A percentile compares a stretch with the other conserved stretches of the same genome.
phyloP scores from a whole-genome alignment of 192 early-diverging fungal genomes.

The Mortierella antarctica region DNA sequence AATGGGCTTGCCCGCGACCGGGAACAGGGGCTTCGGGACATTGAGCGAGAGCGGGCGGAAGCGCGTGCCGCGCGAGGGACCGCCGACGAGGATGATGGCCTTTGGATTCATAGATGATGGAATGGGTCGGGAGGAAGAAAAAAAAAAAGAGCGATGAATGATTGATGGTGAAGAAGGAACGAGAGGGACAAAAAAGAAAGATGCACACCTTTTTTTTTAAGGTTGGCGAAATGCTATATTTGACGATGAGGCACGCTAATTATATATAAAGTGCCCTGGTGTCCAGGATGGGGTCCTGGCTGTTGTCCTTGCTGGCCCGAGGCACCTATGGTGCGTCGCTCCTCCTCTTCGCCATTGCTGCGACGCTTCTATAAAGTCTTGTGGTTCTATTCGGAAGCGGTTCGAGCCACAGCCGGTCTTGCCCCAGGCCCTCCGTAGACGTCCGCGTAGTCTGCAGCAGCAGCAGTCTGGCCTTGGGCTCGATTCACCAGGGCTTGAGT shows the following conservation, averaged over 20 bases:
- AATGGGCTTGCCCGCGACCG: conserved; percentile 95
- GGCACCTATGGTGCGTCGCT: too few species aligned
- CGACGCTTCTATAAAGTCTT: too few species aligned
- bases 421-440: too few species aligned
- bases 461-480: conserved; percentile 3
- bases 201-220: neutral
- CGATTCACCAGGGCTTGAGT: conserved; percentile 41
- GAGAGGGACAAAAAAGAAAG: neutral
- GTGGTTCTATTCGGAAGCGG: too few species aligned
- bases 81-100: conserved; percentile 97
- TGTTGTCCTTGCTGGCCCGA: neutral
- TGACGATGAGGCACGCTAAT: neutral
- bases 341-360: too few species aligned
- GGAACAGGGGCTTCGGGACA: conserved; percentile 98
- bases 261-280: neutral
- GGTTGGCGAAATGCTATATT: neutral
- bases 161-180: neutral
- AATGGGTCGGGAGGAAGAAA: neutral
- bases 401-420: too few species aligned
- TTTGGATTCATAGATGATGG: conserved; percentile 62
- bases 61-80: conserved; percentile 95
- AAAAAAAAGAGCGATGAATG: conserved; percentile 1
- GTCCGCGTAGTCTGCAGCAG: too few species aligned
- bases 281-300: neutral
- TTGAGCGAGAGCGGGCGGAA: conserved; percentile 98